Conservation (phyloP, 768 basidiomycete species). For the Suillus occidentalis region DNA sequence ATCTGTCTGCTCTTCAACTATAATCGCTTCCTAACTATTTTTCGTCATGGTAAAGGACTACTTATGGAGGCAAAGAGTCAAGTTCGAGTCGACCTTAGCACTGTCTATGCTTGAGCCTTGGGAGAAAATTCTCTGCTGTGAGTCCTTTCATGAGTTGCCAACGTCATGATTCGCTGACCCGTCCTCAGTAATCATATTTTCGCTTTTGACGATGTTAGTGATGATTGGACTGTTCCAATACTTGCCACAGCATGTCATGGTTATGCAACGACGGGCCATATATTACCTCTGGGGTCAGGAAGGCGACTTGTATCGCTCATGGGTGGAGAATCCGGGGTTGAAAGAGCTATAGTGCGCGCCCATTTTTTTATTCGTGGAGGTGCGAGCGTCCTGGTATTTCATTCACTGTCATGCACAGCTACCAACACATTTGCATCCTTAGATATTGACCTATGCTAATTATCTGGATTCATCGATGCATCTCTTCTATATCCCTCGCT, state of each 20-base stretch:
- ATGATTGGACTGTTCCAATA: conserved; percentile 54
- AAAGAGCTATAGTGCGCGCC: conserved; percentile 26
- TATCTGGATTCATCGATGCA: background rate
- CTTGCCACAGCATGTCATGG: conserved; percentile 56
- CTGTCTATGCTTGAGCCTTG: conserved; percentile 66
- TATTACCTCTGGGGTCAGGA: conserved; percentile 69
- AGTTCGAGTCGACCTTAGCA: conserved; percentile 56
- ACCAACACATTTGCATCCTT: background rate
- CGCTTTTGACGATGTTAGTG: conserved; percentile 44
- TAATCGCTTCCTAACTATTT: conserved; percentile 4
- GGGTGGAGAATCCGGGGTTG: conserved; percentile 28
- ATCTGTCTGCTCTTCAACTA: background rate
- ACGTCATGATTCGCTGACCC: background rate
- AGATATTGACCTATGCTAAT: background rate
- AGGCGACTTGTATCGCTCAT: conserved; percentile 30
- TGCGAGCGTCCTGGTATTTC: conserved; percentile 1
- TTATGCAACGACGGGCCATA: conserved; percentile 52
- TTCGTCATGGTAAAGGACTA: conserved; percentile 31
- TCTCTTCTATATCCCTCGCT: conserved; percentile 6
- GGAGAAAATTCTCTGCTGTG: conserved; percentile 64
- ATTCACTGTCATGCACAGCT: background rate
- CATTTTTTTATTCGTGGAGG: conserved; percentile 11
- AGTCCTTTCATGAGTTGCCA: conserved; percentile 25
- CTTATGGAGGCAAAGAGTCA: conserved; percentile 31
- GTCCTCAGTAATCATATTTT: conserved; percentile 42